Conservation (phyloP, 805 yeast species). For the Wickerhamomyces mucosus region DNA sequence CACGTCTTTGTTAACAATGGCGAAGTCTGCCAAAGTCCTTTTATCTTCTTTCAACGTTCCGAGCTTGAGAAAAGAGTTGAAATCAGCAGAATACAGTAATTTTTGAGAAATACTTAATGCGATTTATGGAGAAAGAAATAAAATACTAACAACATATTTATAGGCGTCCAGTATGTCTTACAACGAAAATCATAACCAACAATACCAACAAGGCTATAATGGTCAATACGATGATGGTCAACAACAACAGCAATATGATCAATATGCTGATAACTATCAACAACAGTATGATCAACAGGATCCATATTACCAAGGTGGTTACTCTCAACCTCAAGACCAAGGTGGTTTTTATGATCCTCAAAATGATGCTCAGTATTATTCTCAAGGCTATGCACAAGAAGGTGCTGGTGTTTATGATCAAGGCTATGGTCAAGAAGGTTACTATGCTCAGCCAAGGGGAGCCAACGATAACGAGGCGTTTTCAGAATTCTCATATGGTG, state of each 20-base stretch:
- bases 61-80: too few relatives aligned
- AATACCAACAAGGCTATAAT: constrained; percentile 8
- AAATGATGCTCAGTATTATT: constrained; percentile 23
- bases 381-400: constrained; percentile 44
- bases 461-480: constrained; percentile 50
- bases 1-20: too few relatives aligned
- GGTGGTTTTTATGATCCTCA: constrained; percentile 22
- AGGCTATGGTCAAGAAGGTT: constrained; percentile 31
- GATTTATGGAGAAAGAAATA: too few relatives aligned
- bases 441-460: constrained; percentile 45
- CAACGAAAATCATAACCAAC: constrained; percentile 9
- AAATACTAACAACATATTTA: too few relatives aligned
- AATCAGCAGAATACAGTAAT: too few relatives aligned
- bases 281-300: constrained; percentile 30
- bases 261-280: constrained; percentile 26
- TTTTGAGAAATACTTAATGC: too few relatives aligned
- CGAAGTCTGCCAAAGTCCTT: too few relatives aligned
- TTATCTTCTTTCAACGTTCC: too few relatives aligned
- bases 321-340: constrained; percentile 25
- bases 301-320: constrained; percentile 35
- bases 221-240: constrained; percentile 3
- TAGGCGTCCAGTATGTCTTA: constrained; percentile 7
- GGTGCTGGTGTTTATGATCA: constrained; percentile 13
- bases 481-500: constrained; percentile 58
- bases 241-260: constrained; percentile 14